A percentile compares a stretch with the other conserved stretches of the same genome.
Conservation (phyloP, 2,329 filamentous ascomycete genomes). For the Aspergillus viridinutans region DNA sequence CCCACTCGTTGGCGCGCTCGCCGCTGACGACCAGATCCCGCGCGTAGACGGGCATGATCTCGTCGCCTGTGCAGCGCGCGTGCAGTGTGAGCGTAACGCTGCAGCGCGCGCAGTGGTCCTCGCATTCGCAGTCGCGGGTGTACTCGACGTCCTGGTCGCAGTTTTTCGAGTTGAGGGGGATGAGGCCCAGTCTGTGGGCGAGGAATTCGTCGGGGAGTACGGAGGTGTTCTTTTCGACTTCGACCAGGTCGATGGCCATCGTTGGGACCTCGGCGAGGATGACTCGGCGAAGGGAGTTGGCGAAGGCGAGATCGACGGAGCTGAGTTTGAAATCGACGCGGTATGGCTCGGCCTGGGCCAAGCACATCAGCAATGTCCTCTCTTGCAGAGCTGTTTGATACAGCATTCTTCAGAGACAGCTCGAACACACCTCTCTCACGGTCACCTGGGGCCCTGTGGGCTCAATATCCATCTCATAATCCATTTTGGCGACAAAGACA, state of each 20-base stretch:
- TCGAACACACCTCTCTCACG: constrained; percentile 41
- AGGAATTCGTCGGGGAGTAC: constrained; percentile 96
- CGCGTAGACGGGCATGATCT: constrained; percentile 91
- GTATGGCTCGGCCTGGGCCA: constrained; percentile 64
- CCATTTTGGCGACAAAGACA: constrained; percentile 30
- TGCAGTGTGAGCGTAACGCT: constrained; percentile 79
- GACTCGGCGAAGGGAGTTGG: constrained; percentile 84
- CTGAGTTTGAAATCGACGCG: constrained; percentile 89
- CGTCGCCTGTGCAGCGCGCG: constrained; percentile 77
- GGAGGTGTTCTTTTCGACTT: constrained; percentile 90
- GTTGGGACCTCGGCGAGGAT: constrained; percentile 94
- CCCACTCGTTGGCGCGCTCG: constrained; percentile 65
- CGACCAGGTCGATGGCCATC: constrained; percentile 89
- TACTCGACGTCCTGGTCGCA: constrained; percentile 77
- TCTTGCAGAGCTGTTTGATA: background rate
- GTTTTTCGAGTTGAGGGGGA: constrained; percentile 80
- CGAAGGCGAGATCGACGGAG: constrained; percentile 84
- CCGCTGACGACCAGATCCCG: constrained; percentile 74
- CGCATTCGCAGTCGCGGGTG: constrained; percentile 92
- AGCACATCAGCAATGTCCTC: background rate
- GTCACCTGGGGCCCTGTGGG: constrained; percentile 46
- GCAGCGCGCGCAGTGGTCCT: constrained; percentile 90
- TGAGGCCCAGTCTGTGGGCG: constrained; percentile 82
- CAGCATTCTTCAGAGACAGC: background rate
- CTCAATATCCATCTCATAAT: constrained; percentile 48